These are phyloP conservation scores for Saccharomycopsis sp. DNA, from an alignment of 805 yeast species.

Conservation along the genomic window DNA sequence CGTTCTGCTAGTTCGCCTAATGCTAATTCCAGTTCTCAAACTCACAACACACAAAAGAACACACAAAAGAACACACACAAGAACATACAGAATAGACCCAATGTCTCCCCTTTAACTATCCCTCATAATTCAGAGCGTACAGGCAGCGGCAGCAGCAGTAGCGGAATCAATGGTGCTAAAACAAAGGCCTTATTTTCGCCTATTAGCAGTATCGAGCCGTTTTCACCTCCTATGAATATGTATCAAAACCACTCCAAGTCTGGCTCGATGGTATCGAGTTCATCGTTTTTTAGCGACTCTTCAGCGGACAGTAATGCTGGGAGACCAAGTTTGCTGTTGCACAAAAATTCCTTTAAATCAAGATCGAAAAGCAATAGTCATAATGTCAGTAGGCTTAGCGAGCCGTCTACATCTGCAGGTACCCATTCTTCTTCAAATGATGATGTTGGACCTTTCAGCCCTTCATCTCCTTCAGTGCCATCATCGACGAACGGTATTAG, in stretches of 20 bases:
- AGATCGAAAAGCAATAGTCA: background rate
- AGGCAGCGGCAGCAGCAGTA: background rate
- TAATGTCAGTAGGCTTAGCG: background rate
- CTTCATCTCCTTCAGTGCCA: background rate
- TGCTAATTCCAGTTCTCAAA: background rate
- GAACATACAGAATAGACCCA: background rate
- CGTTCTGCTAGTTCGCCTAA: background rate
- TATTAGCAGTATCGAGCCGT: slow-evolving; percentile 16
- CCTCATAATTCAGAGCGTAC: background rate
- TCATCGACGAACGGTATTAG: background rate
- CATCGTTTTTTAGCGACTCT: slow-evolving; percentile 8
- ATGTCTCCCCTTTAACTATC: background rate
- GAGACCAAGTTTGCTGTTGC: background rate
- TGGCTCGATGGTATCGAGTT: slow-evolving; percentile 7
- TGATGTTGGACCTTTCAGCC: background rate
- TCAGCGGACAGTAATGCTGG: background rate
- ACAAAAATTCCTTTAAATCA: background rate
- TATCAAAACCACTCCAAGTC: slow-evolving; percentile 13
- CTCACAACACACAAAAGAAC: background rate
- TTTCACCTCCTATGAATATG: slow-evolving; percentile 12
- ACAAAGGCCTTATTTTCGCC: slow-evolving; percentile 5
- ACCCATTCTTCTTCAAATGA: background rate
- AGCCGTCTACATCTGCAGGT: background rate
- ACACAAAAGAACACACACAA: background rate
- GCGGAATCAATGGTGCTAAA: background rate